These are phyloP conservation scores for Calonectria crousiana DNA, from an alignment of 2,329 filamentous ascomycete genomes.

Conservation along the genomic window DNA sequence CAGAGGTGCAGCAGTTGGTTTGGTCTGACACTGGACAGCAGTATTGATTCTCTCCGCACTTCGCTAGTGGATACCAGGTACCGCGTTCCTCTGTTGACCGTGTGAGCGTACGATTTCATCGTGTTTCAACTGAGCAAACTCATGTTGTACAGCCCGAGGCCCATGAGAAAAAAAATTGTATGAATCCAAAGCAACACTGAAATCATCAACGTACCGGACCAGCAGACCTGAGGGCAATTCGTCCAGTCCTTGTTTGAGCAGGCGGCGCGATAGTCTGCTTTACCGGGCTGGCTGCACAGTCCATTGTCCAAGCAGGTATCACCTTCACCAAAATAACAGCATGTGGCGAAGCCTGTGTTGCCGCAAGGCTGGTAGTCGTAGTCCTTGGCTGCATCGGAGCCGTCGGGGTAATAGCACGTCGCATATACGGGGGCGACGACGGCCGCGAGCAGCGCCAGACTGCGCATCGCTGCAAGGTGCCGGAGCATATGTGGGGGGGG, in stretches of 20 bases:
- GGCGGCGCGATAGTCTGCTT: constrained; percentile 36
- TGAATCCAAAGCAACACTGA: neutral
- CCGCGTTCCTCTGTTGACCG: constrained; percentile 7
- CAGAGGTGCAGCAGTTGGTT: constrained; percentile 32
- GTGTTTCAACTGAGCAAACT: neutral
- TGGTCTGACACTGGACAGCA: constrained; percentile 33
- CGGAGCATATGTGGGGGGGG: neutral
- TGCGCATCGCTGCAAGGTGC: constrained; percentile 26
- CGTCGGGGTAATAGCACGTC: constrained; percentile 39
- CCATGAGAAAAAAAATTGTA: neutral
- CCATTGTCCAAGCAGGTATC: constrained; percentile 37
- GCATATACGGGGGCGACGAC: constrained; percentile 15
- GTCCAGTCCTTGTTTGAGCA: constrained; percentile 40
- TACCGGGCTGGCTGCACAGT: constrained; percentile 29
- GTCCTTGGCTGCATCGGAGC: constrained; percentile 32
- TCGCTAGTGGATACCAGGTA: constrained; percentile 29
- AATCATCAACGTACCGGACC: constrained; percentile 31
- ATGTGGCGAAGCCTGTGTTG: constrained; percentile 32
- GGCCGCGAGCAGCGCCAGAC: neutral
- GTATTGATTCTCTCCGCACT: constrained; percentile 37
- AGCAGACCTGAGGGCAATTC: constrained; percentile 34
- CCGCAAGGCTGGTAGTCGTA: constrained; percentile 40
- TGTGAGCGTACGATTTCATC: neutral
- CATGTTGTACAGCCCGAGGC: too few relatives aligned
- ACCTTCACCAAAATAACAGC: constrained; percentile 40